Evolutionary conservation across 2,329 filamentous ascomycete genomes (phyloP), one percentile per base, ranked within the genome.

Genomic region (Zalaria obscura): DNA sequence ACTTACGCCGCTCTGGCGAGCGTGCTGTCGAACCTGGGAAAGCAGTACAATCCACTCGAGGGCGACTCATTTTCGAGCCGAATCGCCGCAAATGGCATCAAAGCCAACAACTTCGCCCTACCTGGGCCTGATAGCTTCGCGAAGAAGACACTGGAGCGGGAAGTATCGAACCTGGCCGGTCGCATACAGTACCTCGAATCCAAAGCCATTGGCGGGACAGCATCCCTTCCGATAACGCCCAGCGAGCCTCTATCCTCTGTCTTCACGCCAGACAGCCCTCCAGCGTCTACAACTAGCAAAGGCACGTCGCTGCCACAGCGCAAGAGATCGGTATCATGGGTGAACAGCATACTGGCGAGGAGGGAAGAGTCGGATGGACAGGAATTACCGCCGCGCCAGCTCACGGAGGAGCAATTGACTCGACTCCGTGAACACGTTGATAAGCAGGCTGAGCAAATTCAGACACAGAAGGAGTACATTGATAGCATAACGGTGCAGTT

Each of bases 361-460:
- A 71, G 68, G 53, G 67, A 75, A 47, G 61, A 69, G 40, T 55
- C 58, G 45, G 63, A 60, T 45, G 64, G 64, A 44, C 61, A 64
- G 37, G 56, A 62, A 49, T 53, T 72, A 52, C 52, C 64, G 52
- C 56, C 62, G 26, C 61, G 59, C 55, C 75, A 66, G 54, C 74
- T 84, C 54, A 84, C 79, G 52, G 82, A 87, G 57, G 81, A 89
- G 64, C 83, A 89, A 59, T 80, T 93, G 52, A 79, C 81, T 61
- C 83, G 84, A 49, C 72, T 95, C 50, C 81, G 83, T 54, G 87
- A 94, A 54, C 86, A 94, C 63, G 82, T 96, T 48, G 84, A 93
- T 58, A 85, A 88, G 59, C 87, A 96, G 66, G 88, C 88, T 43
- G 87, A 93, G 61, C 78, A 93, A 57, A 87, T 95, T 53, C 80